phyloP scores from a whole-genome alignment of 176 grass and related monocot species.

The Aegilops longissima region DNA sequence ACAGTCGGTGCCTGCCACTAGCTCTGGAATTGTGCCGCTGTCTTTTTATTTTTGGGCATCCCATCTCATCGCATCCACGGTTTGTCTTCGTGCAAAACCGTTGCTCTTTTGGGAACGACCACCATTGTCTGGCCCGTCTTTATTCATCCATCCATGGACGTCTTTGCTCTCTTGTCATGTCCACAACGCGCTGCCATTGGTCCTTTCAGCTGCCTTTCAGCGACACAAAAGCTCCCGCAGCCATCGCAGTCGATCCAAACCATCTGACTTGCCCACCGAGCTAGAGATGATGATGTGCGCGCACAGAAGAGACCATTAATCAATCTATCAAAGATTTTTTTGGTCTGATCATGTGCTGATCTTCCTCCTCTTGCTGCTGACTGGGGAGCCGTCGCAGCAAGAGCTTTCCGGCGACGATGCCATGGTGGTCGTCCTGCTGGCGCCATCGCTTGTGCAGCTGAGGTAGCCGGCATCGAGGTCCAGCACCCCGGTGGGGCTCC shows the following conservation, averaged over 20 bases:
- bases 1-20: conserved; percentile 12
- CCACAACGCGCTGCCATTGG: conserved; percentile 23
- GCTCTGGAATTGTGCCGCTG: conserved; percentile 20
- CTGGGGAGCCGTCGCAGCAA: conserved; percentile 36
- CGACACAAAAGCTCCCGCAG: conserved; percentile 32
- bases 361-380: conserved; percentile 90
- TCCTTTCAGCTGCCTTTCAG: conserved; percentile 15
- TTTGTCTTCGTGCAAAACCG: conserved; percentile 34
- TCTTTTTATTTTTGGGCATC: conserved; percentile 11
- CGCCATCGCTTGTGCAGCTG: conserved; percentile 58
- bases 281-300: neutral
- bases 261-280: conserved; percentile 19
- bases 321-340: neutral
- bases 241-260: conserved; percentile 25
- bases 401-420: neutral
- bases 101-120: conserved; percentile 10
- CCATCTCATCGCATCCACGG: conserved; percentile 5
- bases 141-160: conserved; percentile 25
- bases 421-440: neutral
- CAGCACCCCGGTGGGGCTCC: conserved; percentile 84
- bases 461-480: conserved; percentile 90
- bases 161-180: conserved; percentile 25
- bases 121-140: conserved; percentile 24
- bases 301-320: neutral
- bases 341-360: conserved; percentile 53